Conservation (phyloP, 129 eudicot species). For the Glebionis coronaria region DNA sequence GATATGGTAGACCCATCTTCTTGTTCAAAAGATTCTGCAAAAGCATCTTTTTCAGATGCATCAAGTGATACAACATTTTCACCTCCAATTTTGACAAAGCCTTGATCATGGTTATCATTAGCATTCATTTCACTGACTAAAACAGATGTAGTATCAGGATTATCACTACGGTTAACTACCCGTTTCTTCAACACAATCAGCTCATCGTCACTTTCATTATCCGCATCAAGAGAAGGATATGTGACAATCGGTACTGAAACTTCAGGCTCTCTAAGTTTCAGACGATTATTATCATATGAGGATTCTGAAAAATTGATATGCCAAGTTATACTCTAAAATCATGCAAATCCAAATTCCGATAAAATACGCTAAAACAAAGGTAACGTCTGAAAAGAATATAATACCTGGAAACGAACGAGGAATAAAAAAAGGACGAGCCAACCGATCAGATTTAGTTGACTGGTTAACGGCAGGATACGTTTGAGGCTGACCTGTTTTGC, state of each 20-base stretch:
- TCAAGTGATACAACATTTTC: slow-evolving; percentile 17
- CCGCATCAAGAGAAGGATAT: slow-evolving; percentile 28
- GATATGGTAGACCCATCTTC: slow-evolving; percentile 35
- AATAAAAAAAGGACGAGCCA: too few relatives aligned
- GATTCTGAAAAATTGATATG: slow-evolving; percentile 1
- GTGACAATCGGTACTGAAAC: slow-evolving; percentile 8
- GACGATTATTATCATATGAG: slow-evolving; percentile 12
- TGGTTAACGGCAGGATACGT: not conserved
- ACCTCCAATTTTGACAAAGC: slow-evolving; percentile 19
- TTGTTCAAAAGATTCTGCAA: slow-evolving; percentile 24
- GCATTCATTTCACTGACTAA: slow-evolving; percentile 19
- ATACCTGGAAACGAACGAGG: too few relatives aligned
- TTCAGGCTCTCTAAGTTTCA: not conserved
- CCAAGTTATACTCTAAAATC: slow-evolving; percentile 15
- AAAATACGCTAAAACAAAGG: too few relatives aligned
- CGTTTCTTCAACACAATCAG: slow-evolving; percentile 10
- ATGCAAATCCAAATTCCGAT: not conserved
- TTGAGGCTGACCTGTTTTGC: not conserved
- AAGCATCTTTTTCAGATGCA: slow-evolving; percentile 24
- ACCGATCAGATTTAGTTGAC: slow-evolving; percentile 2
- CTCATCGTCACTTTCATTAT: slow-evolving; percentile 19
- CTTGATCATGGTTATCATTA: slow-evolving; percentile 18
- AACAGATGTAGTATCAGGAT: not conserved
- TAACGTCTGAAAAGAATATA: not conserved
- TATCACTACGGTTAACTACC: slow-evolving; percentile 20